Percentiles rank a stretch among this genome's conserved stretches.
These are phyloP conservation scores for Phytopythium boreale DNA, from an alignment of 352 stramenopile genomes.

Conservation along the genomic window DNA sequence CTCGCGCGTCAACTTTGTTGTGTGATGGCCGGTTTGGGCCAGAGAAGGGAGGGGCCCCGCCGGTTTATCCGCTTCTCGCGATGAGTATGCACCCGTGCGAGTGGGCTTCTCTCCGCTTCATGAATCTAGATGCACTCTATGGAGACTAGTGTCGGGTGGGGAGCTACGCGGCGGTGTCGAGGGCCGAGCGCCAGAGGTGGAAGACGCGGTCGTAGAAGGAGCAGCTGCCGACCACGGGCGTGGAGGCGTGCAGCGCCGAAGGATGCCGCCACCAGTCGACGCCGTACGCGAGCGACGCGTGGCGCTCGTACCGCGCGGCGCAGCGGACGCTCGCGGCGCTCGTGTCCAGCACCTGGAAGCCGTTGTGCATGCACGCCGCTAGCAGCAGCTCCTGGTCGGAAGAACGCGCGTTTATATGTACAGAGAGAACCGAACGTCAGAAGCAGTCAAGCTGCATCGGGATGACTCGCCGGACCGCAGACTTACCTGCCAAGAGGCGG, in stretches of 20 bases:
- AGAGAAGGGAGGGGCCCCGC: too few species aligned
- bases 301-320: conserved; percentile 41
- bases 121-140: too few species aligned
- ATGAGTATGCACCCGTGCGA: too few species aligned
- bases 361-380: conserved; percentile 84
- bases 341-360: conserved; percentile 68
- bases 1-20: background rate
- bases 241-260: conserved; percentile 23
- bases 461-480: too few species aligned
- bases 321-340: conserved; percentile 9
- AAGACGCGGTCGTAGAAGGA: conserved; percentile 85
- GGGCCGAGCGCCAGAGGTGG: conserved; percentile 52
- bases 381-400: conserved; percentile 66
- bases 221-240: conserved; percentile 60
- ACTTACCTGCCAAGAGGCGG: conserved; percentile 37
- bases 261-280: conserved; percentile 77
- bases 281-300: conserved; percentile 81
- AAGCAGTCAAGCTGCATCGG: too few species aligned
- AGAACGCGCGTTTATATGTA: too few species aligned
- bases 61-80: too few species aligned
- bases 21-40: background rate
- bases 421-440: too few species aligned
- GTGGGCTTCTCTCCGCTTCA: too few species aligned
- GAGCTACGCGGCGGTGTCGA: conserved; percentile 6
- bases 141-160: background rate